Evolutionary conservation across 192 early-diverging fungal genomes (phyloP).

Genomic region (Physocladia obscura): DNA sequence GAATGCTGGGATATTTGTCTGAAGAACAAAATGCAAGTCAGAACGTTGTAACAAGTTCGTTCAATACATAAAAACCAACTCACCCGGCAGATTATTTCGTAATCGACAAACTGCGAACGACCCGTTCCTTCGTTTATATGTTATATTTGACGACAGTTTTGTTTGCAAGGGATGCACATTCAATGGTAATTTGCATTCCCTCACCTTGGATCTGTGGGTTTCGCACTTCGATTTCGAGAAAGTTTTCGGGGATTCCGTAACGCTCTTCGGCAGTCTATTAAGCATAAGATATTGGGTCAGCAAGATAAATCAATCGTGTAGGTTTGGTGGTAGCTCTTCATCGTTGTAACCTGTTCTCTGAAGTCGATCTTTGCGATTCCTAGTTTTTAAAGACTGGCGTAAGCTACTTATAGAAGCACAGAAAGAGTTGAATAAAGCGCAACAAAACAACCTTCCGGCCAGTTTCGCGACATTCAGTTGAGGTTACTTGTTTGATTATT

Average conservation of each 20-base stretch:
- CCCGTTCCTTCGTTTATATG: too few relatives aligned
- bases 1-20: constrained; percentile 97
- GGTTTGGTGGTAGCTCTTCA: not conserved
- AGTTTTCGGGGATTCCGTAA: constrained; percentile 95
- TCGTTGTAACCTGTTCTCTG: constrained; percentile 41
- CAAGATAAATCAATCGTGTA: not conserved
- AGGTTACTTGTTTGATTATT: too few relatives aligned
- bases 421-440: not conserved
- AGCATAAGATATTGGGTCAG: not conserved
- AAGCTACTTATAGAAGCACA: not conserved
- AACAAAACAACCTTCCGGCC: constrained; percentile 17
- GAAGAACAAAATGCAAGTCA: not conserved
- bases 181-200: too few relatives aligned
- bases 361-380: constrained; percentile 38
- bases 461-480: constrained; percentile 6
- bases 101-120: constrained; percentile 89
- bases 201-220: constrained; percentile 87
- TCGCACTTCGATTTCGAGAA: constrained; percentile 90
- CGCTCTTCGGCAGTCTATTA: constrained; percentile 51
- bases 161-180: too few relatives aligned
- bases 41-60: not conserved
- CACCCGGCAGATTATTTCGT: constrained; percentile 90
- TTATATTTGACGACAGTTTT: too few relatives aligned
- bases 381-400: constrained; percentile 3
- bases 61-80: constrained; percentile 33